Percentiles rank a stretch among this genome's conserved stretches.
phyloP scores from a whole-genome alignment of 1,284 basidiomycete genomes.

The Ganoderma meredithae region DNA sequence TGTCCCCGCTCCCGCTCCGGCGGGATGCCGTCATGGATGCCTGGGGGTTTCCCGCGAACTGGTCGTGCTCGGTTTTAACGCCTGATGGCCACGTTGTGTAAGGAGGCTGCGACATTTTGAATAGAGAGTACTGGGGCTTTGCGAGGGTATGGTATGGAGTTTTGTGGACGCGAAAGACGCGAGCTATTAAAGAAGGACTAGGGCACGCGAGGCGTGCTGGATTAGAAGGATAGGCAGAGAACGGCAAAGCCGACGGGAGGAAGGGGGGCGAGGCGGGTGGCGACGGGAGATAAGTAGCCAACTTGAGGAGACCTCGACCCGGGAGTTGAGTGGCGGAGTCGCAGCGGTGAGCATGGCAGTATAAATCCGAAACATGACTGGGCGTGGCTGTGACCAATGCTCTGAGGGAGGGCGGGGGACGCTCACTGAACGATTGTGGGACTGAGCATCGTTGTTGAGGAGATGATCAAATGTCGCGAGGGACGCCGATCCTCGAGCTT shows the following conservation, averaged over 20 bases:
- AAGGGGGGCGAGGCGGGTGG: conserved; percentile 30
- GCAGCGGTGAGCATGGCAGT: conserved; percentile 29
- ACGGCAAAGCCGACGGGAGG: conserved; percentile 28
- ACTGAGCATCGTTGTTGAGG: conserved; percentile 28
- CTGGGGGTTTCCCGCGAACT: conserved; percentile 34
- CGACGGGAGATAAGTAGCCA: conserved; percentile 43
- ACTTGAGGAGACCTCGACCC: conserved; percentile 48
- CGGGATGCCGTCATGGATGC: conserved; percentile 31
- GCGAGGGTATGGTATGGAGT: conserved; percentile 26
- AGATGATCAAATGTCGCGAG: conserved; percentile 48
- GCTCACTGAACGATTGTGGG: conserved; percentile 19
- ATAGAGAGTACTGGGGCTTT: conserved; percentile 27
- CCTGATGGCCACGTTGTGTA: conserved; percentile 39
- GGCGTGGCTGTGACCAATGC: conserved; percentile 27
- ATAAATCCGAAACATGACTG: conserved; percentile 34
- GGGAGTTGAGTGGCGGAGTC: conserved; percentile 39
- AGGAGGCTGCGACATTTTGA: conserved; percentile 40
- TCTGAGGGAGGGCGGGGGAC: conserved; percentile 15
- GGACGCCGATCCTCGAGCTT: conserved; percentile 42
- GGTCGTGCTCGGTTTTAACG: conserved; percentile 37
- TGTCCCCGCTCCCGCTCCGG: conserved; percentile 40
- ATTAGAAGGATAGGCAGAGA: conserved; percentile 26
- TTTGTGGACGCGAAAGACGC: conserved; percentile 30
- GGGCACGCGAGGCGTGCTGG: conserved; percentile 32
- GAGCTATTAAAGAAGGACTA: conserved; percentile 34